A percentile compares a stretch with the other conserved stretches of the same genome.
phyloP scores from a whole-genome alignment of 208 protist genomes.

The Acanthamoeba sp. region DNA sequence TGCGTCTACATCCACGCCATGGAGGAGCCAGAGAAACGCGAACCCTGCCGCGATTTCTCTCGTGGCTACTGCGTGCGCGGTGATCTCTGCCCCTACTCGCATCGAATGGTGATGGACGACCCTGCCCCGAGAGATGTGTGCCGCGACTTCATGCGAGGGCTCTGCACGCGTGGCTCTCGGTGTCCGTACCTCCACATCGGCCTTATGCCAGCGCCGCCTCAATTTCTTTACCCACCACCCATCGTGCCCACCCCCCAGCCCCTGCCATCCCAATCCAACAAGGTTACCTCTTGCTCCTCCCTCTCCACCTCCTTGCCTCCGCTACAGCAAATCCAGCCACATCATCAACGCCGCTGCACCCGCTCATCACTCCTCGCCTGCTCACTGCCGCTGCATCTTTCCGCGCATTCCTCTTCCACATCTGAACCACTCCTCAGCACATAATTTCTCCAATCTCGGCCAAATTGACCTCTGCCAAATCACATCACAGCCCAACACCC shows the following conservation, averaged over 20 bases:
- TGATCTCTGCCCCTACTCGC: conserved; percentile 38
- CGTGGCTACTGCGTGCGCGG: conserved; percentile 46
- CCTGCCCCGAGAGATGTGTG: conserved; percentile 27
- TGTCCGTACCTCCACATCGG: conserved; percentile 47
- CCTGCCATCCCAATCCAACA: conserved; percentile 30
- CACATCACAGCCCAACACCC: background rate
- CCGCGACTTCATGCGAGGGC: conserved; percentile 43
- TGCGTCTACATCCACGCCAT: background rate
- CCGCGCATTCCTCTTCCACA: background rate
- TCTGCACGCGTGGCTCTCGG: conserved; percentile 15
- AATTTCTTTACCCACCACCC: conserved; percentile 2
- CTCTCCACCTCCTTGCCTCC: background rate
- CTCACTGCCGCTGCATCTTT: background rate
- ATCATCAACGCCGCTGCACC: background rate
- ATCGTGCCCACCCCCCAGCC: conserved; percentile 43
- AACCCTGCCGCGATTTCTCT: background rate
- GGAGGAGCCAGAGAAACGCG: background rate
- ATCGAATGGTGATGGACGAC: background rate
- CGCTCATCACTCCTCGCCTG: background rate
- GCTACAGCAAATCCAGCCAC: background rate
- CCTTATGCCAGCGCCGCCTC: conserved; percentile 36
- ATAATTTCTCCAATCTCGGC: background rate
- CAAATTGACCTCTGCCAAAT: background rate
- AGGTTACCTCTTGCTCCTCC: conserved; percentile 13
- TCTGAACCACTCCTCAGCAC: background rate